Base-by-base conservation (phyloP, 352 stramenopile species). In the Phytophthora gonapodyides region DNA sequence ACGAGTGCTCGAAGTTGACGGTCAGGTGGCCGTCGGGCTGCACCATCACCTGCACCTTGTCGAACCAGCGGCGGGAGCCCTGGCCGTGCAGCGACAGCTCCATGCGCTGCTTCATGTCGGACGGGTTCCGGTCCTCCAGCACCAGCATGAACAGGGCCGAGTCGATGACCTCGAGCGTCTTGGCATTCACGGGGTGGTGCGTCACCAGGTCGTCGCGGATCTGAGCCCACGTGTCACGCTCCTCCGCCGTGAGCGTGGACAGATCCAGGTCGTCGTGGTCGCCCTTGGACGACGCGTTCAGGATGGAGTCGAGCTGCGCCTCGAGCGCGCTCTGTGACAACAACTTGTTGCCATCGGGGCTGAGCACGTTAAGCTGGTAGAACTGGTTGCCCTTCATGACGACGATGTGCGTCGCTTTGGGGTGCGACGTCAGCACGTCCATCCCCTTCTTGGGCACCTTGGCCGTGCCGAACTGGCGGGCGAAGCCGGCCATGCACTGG, bases 1-100 rank as follows among this genome's bases (percentile, higher is more conserved):
- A 97, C 41, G 91, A 97, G 73, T 98, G 93, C 66, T 98, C 93
- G 63, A 97, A 98, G 73, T 98, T 98, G n/a, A 97, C 73, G 11
- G 84, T 93, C 44, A 98, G 46, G 54, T 91, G 80, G 16, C 93
- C 93, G 56, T 96, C 86, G 13, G 68, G 69, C 42, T 96, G 81
- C 30, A 82, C 84, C 35, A 97, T 92, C 40, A 98, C 75, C 58
- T 95, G 86, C 55, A 97, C 77, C 79, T 98, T 98, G 78, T 98
- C 93, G 53, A 97, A 98, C 93, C 92, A 98, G 44, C 93, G 82
- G 54, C 92, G 88, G 27, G 71, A 75, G 10, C 78, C 79, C 36
- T 93, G 78, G 16, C 92, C 90, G 42, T 96, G 87, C 49, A 98
- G 75, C 13, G 96, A 90, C 21, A 93, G 59, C 35, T 93, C 72